Base-by-base conservation (phyloP, 805 yeast genomes). In the Cyberlindnera lachancei region DNA sequence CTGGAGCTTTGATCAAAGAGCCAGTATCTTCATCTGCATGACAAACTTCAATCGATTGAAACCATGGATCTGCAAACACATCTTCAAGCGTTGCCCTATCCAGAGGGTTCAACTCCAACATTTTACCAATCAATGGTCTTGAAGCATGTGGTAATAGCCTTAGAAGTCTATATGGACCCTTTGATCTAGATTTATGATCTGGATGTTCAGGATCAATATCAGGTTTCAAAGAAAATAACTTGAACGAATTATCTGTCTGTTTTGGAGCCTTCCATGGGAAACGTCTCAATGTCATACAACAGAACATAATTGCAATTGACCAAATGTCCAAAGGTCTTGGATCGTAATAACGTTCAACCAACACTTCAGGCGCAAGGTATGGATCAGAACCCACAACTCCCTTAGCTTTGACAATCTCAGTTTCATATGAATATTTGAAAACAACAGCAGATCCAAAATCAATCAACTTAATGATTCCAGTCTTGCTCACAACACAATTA, bases 251-350 rank as follows among this genome's bases (percentile, higher is more conserved):
- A 54, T 88, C 96, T 6, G 74, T 62, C 17, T 63, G 58, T 43
- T 79, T 77, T n/a, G 96, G 96, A 3, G 88, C 72, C 54, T 86
- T 86, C 98, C 98, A 90, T 1, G 98, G 97, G 59, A 90, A 90
- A 38, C 95, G 61, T 44, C 81, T 73, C 44, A 88, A 61, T 3
- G 80, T 66, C 88, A 87, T 83, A 59, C 97, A 88, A 55, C 95
- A 86, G 53, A 71, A 90, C 33, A 92, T 85, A 18, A 90, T 84
- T 0, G 95, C 97, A 33, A 85, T 64, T 1, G 95, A 84, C 98
- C 98, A 90, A 15, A 88, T 73, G 54, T 90, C 98, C 3, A 79
- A 85, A 6, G 80, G 77, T 31, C 92, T 72, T 14, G 96, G 92
- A 55, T 90, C 96, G 55, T 90, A 90, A 27, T 54, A 46, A 6